Evolutionary conservation across 2,329 filamentous ascomycete species (phyloP), one percentile per base, ranked within the genome.

Genomic region (Colletotrichum orbiculare): DNA sequence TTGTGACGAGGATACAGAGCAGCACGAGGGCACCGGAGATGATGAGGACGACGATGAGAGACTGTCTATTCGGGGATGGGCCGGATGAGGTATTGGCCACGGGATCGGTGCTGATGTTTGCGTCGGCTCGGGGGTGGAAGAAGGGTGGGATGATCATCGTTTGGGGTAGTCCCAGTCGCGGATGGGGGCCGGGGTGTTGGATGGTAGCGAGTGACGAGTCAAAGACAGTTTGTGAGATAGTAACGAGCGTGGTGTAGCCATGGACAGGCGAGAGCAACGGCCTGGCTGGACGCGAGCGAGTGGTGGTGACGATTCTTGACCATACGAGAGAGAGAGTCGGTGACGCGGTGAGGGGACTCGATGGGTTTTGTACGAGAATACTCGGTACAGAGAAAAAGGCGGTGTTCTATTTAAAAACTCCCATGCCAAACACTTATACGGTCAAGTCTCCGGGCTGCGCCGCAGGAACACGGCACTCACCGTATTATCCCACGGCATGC

Each of bases 331-430:
- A 35, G 9, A 54, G 35, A 15, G 38, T 55, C 42, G 15, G 8
- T 13, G 13, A 15, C 13, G 42, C 13, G n/a, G n/a, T n/a, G 2
- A 52, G 3, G 41, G 35, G 47, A 59, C 45, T 13, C 9, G 39
- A n/a, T 11, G 25, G 38, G 48, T 43, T 45, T 66, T 62, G 63
- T 66, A 66, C 38, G 13, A 35, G 46, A n/a, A 35, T 42, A 11
- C 8, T 15, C 49, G 8, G 9, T 12, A 39, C 1, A 25, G 25
- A 25, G 3, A 5, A 43, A 52, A 49, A 42, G 39, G 58, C 52
- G 52, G 58, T 58, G 53, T 56, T 62, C 62, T 65, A 66, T 66
- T 66, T 66, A 42, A 53, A 25, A 48, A 34, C 25, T 13, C n/a
- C 43, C 35, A 47, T 48, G 62, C 61, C 45, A 46, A 53, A 43